phyloP scores from a whole-genome alignment of 768 basidiomycete genomes.

The Dioszegia hungarica region DNA sequence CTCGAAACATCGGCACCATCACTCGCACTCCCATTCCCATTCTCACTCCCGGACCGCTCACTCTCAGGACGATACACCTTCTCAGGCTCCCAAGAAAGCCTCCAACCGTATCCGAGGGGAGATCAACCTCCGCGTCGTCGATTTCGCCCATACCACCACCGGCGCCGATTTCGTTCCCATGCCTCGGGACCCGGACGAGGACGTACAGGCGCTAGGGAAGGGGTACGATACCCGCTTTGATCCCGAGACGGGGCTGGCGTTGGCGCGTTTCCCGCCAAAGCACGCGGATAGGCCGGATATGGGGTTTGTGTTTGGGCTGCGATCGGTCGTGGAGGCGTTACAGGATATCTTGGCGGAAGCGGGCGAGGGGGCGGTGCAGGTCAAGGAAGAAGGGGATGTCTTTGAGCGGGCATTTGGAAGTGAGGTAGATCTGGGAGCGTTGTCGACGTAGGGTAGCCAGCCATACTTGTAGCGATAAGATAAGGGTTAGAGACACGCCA shows the following conservation, averaged over 20 bases:
- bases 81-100: background rate
- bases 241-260: slow-evolving; percentile 71
- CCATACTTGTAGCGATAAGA: background rate
- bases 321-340: slow-evolving; percentile 68
- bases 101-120: slow-evolving; percentile 71
- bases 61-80: background rate
- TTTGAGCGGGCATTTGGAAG: slow-evolving; percentile 14
- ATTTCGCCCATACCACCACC: slow-evolving; percentile 97
- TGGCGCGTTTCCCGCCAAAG: slow-evolving; percentile 91
- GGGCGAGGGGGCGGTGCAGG: slow-evolving; percentile 8
- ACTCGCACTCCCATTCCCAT: slow-evolving; percentile 12
- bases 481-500: background rate
- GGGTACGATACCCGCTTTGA: slow-evolving; percentile 81
- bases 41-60: background rate
- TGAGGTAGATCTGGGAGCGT: slow-evolving; percentile 12
- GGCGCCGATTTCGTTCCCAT: slow-evolving; percentile 80
- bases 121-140: slow-evolving; percentile 91
- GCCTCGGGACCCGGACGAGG: slow-evolving; percentile 52
- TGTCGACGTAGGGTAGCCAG: slow-evolving; percentile 14
- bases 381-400: slow-evolving; percentile 32
- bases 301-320: slow-evolving; percentile 87
- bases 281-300: slow-evolving; percentile 83
- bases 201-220: slow-evolving; percentile 55
- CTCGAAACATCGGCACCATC: background rate
- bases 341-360: slow-evolving; percentile 85